Conservation (phyloP, 495 filamentous ascomycete genomes). For the Pseudoneurospora amorphoporcata region DNA sequence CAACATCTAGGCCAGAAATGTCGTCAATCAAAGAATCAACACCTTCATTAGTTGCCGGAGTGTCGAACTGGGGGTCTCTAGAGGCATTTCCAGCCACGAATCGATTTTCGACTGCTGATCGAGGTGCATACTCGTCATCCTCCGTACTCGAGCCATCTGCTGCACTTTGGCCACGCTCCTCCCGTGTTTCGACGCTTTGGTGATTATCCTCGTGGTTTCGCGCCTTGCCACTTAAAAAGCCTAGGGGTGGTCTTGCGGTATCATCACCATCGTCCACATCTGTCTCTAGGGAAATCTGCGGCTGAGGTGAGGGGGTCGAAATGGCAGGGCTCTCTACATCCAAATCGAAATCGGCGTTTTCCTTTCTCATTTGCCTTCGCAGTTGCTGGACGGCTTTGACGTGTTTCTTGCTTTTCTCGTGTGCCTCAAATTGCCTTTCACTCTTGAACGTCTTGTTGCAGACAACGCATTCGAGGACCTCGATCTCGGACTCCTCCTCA, state of each 20-base stretch:
- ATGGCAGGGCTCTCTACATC: conserved; percentile 20
- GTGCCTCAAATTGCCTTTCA: conserved; percentile 81
- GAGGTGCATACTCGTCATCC: conserved; percentile 36
- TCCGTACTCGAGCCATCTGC: conserved; percentile 10
- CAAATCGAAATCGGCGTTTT: conserved; percentile 54
- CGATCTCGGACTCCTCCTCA: conserved; percentile 48
- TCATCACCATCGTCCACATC: neutral
- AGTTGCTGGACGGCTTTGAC: conserved; percentile 72
- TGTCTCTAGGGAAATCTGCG: neutral
- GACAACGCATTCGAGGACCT: conserved; percentile 77
- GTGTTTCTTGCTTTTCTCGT: conserved; percentile 96
- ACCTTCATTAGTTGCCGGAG: neutral
- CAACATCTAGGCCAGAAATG: conserved; percentile 8
- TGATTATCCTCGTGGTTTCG: neutral
- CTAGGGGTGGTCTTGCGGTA: neutral
- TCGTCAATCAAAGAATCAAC: conserved; percentile 6
- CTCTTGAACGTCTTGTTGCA: conserved; percentile 93
- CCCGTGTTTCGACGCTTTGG: neutral
- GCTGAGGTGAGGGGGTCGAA: conserved; percentile 35
- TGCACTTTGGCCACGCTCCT: neutral
- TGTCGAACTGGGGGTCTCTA: neutral
- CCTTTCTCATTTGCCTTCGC: conserved; percentile 68
- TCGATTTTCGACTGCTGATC: conserved; percentile 29
- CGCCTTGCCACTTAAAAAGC: neutral
- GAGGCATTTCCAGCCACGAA: conserved; percentile 9